phyloP scores from a whole-genome alignment of 139 green algal species.

The Zygnema cylindricum region DNA sequence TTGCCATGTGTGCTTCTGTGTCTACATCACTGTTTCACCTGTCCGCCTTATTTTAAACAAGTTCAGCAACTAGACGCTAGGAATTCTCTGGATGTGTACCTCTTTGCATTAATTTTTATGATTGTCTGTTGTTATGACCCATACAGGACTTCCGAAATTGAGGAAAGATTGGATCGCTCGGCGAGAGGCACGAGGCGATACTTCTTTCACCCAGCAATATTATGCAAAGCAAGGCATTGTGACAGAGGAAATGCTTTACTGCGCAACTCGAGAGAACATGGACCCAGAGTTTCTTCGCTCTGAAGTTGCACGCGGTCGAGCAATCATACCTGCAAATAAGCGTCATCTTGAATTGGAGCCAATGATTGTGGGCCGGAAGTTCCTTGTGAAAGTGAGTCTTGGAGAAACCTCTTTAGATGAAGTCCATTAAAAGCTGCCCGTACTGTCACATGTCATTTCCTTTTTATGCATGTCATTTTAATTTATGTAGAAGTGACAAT shows the following conservation, averaged over 20 bases:
- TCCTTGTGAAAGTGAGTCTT: slow-evolving; percentile 85
- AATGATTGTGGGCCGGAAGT: slow-evolving; percentile 80
- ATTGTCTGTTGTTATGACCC: too few species aligned
- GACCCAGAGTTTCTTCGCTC: slow-evolving; percentile 89
- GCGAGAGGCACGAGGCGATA: slow-evolving; percentile 69
- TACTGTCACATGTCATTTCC: too few species aligned
- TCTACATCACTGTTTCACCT: too few species aligned
- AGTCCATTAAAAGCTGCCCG: too few species aligned
- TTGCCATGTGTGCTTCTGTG: too few species aligned
- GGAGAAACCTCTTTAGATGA: too few species aligned
- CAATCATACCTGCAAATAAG: slow-evolving; percentile 97
- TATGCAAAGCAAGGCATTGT: slow-evolving; percentile 85
- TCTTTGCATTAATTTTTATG: too few species aligned
- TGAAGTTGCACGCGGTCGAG: slow-evolving; percentile 90
- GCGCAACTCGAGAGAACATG: slow-evolving; percentile 83
- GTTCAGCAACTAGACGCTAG: too few species aligned
- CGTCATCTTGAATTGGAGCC: slow-evolving; percentile 89
- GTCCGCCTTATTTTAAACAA: too few species aligned
- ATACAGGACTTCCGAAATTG: slow-evolving; percentile 68
- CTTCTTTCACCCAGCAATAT: slow-evolving; percentile 76
- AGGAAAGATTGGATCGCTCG: slow-evolving; percentile 77
- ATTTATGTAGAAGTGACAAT: too few species aligned
- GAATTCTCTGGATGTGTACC: too few species aligned
- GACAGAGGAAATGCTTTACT: slow-evolving; percentile 95
- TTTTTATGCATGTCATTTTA: too few species aligned